Conservation (phyloP, 2,329 filamentous ascomycete species). For the Penicillium janthinellum region DNA sequence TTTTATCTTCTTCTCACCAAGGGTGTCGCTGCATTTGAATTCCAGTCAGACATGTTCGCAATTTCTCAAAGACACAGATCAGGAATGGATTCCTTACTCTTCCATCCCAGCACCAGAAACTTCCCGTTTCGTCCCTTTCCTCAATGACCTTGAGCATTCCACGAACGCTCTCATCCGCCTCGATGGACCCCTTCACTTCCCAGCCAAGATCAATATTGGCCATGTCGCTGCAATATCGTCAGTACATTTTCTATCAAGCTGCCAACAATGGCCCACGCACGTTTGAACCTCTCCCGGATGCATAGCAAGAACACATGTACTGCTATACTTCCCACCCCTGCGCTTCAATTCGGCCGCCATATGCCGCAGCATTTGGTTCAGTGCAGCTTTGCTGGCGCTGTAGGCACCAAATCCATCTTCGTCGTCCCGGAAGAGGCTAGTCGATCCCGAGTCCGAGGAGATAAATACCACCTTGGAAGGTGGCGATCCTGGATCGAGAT, state of each 20-base stretch:
- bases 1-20: neutral
- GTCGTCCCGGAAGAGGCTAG: conserved; percentile 53
- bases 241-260: neutral
- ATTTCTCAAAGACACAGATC: neutral
- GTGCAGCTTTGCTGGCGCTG: conserved; percentile 57
- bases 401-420: conserved; percentile 63
- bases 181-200: conserved; percentile 57
- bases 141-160: conserved; percentile 56
- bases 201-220: conserved; percentile 54
- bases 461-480: conserved; percentile 59
- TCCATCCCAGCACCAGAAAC: conserved; percentile 60
- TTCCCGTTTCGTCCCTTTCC: conserved; percentile 54
- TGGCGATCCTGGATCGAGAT: conserved; percentile 43
- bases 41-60: neutral
- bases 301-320: conserved; percentile 56
- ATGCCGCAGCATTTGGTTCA: conserved; percentile 60
- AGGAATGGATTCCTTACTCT: conserved; percentile 39
- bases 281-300: conserved; percentile 62
- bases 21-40: neutral
- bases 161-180: conserved; percentile 51
- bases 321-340: conserved; percentile 42
- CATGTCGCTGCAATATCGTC: conserved; percentile 50
- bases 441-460: conserved; percentile 59
- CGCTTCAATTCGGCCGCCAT: conserved; percentile 59
- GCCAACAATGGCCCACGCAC: conserved; percentile 26